Conservation (phyloP, 805 yeast species). For the Kuraishia hungarica region DNA sequence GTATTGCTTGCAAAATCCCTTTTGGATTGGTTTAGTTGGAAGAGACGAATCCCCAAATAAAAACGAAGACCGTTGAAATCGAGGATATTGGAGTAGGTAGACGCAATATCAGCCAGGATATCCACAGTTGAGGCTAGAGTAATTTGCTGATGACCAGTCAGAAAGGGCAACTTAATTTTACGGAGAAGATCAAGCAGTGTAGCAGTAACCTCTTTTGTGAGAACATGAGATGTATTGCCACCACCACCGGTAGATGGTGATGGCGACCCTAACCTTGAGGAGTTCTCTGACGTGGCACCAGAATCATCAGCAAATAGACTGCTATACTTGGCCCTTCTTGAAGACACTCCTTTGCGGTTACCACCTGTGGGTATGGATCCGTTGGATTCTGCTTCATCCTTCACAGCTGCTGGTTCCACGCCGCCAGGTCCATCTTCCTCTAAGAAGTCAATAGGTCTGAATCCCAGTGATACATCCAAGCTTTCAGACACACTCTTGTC, state of each 20-base stretch:
- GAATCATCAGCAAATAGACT: neutral
- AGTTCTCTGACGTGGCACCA: neutral
- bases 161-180: constrained; percentile 60
- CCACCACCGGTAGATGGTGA: neutral
- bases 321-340: neutral
- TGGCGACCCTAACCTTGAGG: neutral
- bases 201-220: constrained; percentile 26
- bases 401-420: neutral
- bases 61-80: constrained; percentile 68
- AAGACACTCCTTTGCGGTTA: neutral
- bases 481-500: constrained; percentile 4
- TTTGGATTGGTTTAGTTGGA: constrained; percentile 32
- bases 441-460: constrained; percentile 7
- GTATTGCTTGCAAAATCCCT: constrained; percentile 15
- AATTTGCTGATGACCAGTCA: constrained; percentile 88
- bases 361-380: neutral
- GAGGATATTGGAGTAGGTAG: constrained; percentile 30
- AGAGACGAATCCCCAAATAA: constrained; percentile 61
- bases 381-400: neutral
- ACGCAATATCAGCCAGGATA: constrained; percentile 48
- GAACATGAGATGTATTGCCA: neutral
- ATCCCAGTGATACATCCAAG: constrained; percentile 17
- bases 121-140: constrained; percentile 66
- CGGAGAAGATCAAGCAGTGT: constrained; percentile 52
- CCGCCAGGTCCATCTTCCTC: neutral